Base-by-base conservation (phyloP, 257 asterid genomes). In the Solanum clarkiae region DNA sequence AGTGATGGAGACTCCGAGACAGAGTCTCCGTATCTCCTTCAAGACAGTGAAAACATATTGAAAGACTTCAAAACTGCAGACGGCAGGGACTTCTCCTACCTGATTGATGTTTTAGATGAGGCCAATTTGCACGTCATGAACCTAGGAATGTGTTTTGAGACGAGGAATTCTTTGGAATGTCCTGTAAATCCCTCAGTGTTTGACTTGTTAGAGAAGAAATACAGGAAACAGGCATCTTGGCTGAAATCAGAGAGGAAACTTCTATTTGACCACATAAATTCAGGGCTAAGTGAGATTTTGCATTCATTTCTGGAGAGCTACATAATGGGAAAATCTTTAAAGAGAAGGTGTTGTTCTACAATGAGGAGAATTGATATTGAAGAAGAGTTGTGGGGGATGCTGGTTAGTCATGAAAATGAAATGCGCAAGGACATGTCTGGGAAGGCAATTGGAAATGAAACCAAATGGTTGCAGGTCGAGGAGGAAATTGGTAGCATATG, bases 41-140 rank as follows among this genome's bases (percentile, higher is more conserved):
- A 60, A 5, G 84, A 83, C 82, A 85, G 84, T 71, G 85, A 83
- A 79, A 91, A 83, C 79, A 63, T 88, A 2, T 91, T 86, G 87
- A 88, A 69, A 63, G 88, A 91, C 88, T 88, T 86, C 68, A 86
- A 90, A n/a, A 86, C 88, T 24, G 87, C 84, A 47, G 91, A 93
- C 82, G 90, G 95, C 84, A 85, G 91, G 87, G 91, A 88, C 81
- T 93, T 88, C 88, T 92, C 95, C n/a, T 95, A 95, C 92, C 32
- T 92, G 87, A 90, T 91, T 56, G 99, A 95, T 86, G 93, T 94
- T 84, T 86, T 95, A 82, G 97, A 95, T 20, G 97, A 91, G 89
- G 93, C 93, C 17, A 87, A 85, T 47, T 82, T 89, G 53, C 87
- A 81, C 55, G 88, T 86, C 18, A 26, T n/a, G 63, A 87, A 86